Base-by-base conservation (phyloP, 2,329 filamentous ascomycete genomes). In the Sporothrix dimorphospora region DNA sequence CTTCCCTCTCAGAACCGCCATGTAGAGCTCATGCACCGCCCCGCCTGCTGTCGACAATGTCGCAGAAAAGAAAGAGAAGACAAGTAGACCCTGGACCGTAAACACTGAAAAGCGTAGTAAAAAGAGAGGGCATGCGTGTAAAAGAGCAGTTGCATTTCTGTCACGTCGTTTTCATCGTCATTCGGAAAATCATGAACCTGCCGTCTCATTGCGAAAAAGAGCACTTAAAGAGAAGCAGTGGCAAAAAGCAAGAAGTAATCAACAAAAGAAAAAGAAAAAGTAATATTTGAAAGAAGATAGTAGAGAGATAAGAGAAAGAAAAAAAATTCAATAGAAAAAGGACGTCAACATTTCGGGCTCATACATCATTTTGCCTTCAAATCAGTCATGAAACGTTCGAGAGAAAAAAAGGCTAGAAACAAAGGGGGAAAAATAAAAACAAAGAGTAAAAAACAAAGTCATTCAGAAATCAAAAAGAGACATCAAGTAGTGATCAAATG, bases 401-500 rank as follows among this genome's bases (percentile, higher is more conserved):
- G n/a, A n/a, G n/a, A n/a, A n/a, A 55, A 21, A 65, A 65, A 8
- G 21, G 27, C 42, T 21, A n/a, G n/a, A n/a, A 55, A 42, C 45
- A 34, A 30, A 61, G 21, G 45, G 16, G 61, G 38, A 30, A 71
- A 27, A 42, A 53, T 19, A 14, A 70, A 47, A 34, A n/a, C 11
- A 51, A 67, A 51, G n/a, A 45, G 42, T 27, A 69, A 57, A 70
- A 53, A 63, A 69, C 21, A 65, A 49, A 53, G 14, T 34, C 7
- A 63, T 34, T 7, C 51, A 65, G 30, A 71, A 69, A 55, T 24
- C 11, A 55, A 61, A 61, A 19, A 49, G 24, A 67, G 24, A 34
- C 45, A 51, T n/a, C 30, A 67, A 69, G 66, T 53, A 16, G 9
- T 66, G 45, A 66, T 59, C 30, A 67, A 38, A 71, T 14, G 72